phyloP scores from a whole-genome alignment of 2,329 filamentous ascomycete species.

The Saccharata proteae region DNA sequence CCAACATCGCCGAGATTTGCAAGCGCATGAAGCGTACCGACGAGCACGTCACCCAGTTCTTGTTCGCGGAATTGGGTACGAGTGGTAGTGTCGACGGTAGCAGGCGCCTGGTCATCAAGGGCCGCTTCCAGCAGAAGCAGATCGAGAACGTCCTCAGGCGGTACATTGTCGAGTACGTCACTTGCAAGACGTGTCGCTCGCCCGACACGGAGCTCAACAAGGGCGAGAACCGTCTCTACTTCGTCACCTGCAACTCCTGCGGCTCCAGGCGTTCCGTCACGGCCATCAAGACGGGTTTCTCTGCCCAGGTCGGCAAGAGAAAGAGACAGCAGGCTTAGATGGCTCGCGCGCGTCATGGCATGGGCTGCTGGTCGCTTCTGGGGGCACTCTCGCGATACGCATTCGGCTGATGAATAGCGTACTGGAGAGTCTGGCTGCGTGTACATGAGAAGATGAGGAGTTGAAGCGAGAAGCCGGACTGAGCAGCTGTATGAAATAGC shows the following conservation, averaged over 20 bases:
- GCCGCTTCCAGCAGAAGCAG: conserved; percentile 99
- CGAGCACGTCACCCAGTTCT: conserved; percentile 91
- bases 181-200: conserved; percentile 95
- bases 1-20: conserved; percentile 97
- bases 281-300: conserved; percentile 99
- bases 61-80: conserved; percentile 97
- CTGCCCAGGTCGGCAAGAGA: conserved; percentile 96
- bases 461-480: no score
- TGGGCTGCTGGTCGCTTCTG: no score
- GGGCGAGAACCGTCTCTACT: conserved; percentile 97
- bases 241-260: conserved; percentile 82
- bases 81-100: conserved; percentile 89
- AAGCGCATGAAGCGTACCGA: conserved; percentile 99
- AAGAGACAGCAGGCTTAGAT: conserved; percentile 76
- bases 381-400: no score
- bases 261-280: conserved; percentile 68
- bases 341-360: no score
- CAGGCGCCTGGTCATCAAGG: conserved; percentile 93
- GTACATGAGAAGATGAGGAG: no score
- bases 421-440: no score
- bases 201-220: conserved; percentile 95
- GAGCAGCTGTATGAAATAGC: no score
- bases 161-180: conserved; percentile 97
- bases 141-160: conserved; percentile 93
- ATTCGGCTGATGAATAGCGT: no score